Evolutionary conservation across 2,329 filamentous ascomycete genomes (phyloP).

Genomic region (Raffaelea ambrosiae): DNA sequence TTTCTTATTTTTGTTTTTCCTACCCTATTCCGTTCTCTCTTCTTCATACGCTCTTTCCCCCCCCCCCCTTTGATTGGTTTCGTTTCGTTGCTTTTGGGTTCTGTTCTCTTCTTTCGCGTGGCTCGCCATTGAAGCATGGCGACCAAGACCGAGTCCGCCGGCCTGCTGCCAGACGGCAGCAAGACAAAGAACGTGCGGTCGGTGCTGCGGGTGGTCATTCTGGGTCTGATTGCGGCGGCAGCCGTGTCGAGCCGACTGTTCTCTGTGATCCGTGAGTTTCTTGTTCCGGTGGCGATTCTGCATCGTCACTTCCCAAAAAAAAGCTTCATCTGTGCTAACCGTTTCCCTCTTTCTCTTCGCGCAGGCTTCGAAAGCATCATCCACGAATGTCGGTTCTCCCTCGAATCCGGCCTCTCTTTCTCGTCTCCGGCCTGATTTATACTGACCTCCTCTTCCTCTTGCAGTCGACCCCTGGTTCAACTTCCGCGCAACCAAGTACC

Average conservation of each 20-base stretch:
- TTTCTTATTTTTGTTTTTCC: not conserved
- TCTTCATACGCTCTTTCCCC: not conserved
- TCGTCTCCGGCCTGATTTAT: slow-evolving; percentile 2
- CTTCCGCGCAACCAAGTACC: slow-evolving; percentile 95
- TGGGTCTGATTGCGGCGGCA: slow-evolving; percentile 82
- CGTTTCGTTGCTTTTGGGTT: not conserved
- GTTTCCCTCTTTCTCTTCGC: not conserved
- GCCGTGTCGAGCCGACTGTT: slow-evolving; percentile 91
- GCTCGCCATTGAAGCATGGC: slow-evolving; percentile 29
- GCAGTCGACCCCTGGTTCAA: slow-evolving; percentile 99
- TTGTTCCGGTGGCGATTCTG: not conserved
- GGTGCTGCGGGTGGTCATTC: slow-evolving; percentile 80
- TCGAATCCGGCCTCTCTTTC: slow-evolving; percentile 9
- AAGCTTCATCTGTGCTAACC: not conserved
- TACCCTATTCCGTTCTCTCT: not conserved
- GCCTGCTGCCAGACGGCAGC: slow-evolving; percentile 64
- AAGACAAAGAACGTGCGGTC: slow-evolving; percentile 75
- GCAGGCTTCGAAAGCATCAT: slow-evolving; percentile 98
- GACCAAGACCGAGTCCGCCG: slow-evolving; percentile 26
- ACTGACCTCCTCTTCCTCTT: slow-evolving; percentile 8
- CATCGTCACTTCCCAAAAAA: not conserved
- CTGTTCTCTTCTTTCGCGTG: not conserved
- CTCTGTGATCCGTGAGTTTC: slow-evolving; percentile 83
- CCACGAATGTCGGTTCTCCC: slow-evolving; percentile 86
- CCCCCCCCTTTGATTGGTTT: not conserved